Conservation (phyloP, 768 basidiomycete genomes). For the Pleurotus tuber-regium region DNA sequence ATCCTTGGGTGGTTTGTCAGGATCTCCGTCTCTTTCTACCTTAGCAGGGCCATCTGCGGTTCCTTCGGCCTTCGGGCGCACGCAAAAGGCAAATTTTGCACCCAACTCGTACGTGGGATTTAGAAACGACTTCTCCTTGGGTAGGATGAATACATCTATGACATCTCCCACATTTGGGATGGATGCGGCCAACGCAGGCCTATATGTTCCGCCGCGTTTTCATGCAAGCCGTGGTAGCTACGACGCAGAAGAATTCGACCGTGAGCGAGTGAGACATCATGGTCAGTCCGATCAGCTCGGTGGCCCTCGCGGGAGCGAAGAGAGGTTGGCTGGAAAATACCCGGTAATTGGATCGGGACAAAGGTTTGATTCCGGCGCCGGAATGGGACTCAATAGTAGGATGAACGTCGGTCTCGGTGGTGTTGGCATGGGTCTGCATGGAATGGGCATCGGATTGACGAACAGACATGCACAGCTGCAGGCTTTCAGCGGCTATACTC, state of each 20-base stretch:
- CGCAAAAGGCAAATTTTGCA: neutral
- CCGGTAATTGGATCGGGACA: conserved; percentile 1
- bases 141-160: neutral
- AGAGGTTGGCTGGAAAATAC: neutral
- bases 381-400: neutral
- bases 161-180: neutral
- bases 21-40: neutral
- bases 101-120: neutral
- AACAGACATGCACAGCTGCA: conserved; percentile 19
- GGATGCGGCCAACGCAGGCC: neutral
- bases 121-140: neutral
- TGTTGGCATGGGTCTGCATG: conserved; percentile 6
- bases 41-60: neutral
- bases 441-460: neutral
- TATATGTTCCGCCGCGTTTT: neutral
- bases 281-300: no score
- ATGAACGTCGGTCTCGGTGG: neutral
- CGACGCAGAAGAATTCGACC: conserved; percentile 1
- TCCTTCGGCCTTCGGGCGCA: neutral
- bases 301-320: no score
- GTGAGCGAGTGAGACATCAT: neutral
- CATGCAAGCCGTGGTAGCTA: neutral
- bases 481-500: conserved; percentile 57
- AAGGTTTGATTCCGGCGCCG: neutral
- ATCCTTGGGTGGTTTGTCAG: neutral